Base-by-base conservation (phyloP, 345 rosid genomes). In the Dovyalis caffra region DNA sequence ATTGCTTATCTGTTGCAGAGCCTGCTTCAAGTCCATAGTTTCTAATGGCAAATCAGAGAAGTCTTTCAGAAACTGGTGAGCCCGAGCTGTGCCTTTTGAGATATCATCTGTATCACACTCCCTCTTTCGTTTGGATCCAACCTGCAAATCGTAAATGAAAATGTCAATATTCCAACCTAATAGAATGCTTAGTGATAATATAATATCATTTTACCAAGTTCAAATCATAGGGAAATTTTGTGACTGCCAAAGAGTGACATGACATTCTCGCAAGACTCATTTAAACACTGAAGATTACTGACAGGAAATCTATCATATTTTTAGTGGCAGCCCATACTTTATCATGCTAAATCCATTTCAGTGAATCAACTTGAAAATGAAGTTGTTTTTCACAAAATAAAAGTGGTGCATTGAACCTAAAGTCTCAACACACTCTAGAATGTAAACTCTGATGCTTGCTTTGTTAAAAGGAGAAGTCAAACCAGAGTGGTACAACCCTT, bases 41-140 rank as follows among this genome's bases (percentile, higher is more conserved):
- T 93, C 97, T 70, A 93, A 78, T 68, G 98, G 97, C 88, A 93
- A 66, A 79, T 90, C 98, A 37, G 96, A 86, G 76, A 93, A 95
- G 33, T 83, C 90, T 79, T 88, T 93, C 61, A 95, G 71, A 83
- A 95, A 93, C 79, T 70, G 86, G 79, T 80, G 92, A 73, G 99
- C 99, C 60, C 89, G 83, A 6, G 90, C 88, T 70, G 89, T 88
- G 28, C 99, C 99, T 75, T 79, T 87, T 2, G 90, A 87, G 71
- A 82, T 78, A 76, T 91, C 97, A 28, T 82, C 90, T 58, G 80
- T 70, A 82, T 87, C 90, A 64, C 67, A 72, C 64, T 74, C 88
- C 74, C 90, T 87, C 83, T 91, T 91, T 75, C 98, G 80, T 71
- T 95, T 95, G 73, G 84, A 83, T 73, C 90, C 88, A 58, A 76